Conservation (phyloP, 2,329 filamentous ascomycete species). For the Verticillium albo-atrum region DNA sequence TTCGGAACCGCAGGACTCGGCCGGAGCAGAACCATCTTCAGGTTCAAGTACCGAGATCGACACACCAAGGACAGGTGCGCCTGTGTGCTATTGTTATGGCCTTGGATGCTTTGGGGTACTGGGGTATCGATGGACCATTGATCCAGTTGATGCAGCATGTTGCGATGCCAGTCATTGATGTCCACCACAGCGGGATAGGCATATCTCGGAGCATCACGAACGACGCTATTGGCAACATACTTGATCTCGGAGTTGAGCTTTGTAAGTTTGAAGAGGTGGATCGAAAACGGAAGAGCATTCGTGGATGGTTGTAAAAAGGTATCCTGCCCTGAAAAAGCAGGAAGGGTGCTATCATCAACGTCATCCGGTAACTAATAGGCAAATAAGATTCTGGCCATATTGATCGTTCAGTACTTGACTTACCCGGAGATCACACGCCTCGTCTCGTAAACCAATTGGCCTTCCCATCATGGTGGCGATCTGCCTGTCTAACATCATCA, state of each 20-base stretch:
- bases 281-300: constrained; percentile 33
- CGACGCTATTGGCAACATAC: constrained; percentile 49
- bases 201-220: constrained; percentile 39
- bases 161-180: constrained; percentile 40
- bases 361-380: constrained; percentile 21
- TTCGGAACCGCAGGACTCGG: constrained; percentile 48
- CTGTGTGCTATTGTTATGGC: neutral
- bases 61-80: constrained; percentile 28
- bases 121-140: constrained; percentile 35
- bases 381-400: constrained; percentile 2
- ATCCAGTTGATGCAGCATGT: constrained; percentile 33
- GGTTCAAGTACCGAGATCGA: constrained; percentile 40
- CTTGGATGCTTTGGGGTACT: constrained; percentile 5
- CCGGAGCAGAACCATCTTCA: constrained; percentile 43
- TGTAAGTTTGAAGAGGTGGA: constrained; percentile 43
- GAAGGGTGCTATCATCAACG: constrained; percentile 16
- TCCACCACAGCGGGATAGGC: constrained; percentile 41
- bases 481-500: constrained; percentile 45
- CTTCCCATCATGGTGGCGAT: constrained; percentile 53
- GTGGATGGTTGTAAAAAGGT: neutral
- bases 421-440: constrained; percentile 48
- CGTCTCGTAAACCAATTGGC: constrained; percentile 49
- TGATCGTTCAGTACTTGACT: constrained; percentile 4
- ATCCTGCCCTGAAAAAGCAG: neutral
- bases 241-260: constrained; percentile 54